A percentile compares a stretch with the other conserved stretches of the same genome.
Evolutionary conservation across 2,329 filamentous ascomycete genomes (phyloP).

Genomic region (Zymoseptoria passerinii): DNA sequence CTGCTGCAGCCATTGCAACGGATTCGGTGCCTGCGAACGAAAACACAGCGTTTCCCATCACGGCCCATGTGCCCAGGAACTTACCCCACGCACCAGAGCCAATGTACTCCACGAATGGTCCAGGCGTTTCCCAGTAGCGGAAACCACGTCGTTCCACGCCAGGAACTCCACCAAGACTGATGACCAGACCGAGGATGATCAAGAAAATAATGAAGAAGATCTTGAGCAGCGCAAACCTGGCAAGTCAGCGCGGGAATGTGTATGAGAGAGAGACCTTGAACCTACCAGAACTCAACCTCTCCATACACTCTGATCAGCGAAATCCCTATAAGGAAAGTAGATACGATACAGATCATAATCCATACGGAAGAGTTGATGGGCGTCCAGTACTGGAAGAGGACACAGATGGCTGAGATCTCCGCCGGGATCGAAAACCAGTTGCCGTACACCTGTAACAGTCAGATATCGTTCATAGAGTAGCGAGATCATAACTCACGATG

Average conservation of each 20-base stretch:
- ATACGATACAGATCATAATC: conserved; percentile 29
- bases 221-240: conserved; percentile 12
- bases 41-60: conserved; percentile 10
- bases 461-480: neutral
- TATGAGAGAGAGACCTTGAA: neutral
- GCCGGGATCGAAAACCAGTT: conserved; percentile 28
- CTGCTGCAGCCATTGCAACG: conserved; percentile 15
- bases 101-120: conserved; percentile 10
- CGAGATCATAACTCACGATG: neutral
- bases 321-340: conserved; percentile 28
- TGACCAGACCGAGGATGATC: conserved; percentile 12
- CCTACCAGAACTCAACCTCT: conserved; percentile 9
- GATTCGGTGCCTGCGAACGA: conserved; percentile 13
- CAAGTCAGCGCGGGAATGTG: neutral
- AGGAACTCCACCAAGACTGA: conserved; percentile 11
- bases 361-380: conserved; percentile 28
- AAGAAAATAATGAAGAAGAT: conserved; percentile 11
- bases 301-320: conserved; percentile 16
- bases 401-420: conserved; percentile 20
- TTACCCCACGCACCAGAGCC: conserved; percentile 14
- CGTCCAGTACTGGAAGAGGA: conserved; percentile 25
- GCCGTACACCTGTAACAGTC: conserved; percentile 16
- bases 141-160: conserved; percentile 9
- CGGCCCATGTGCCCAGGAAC: conserved; percentile 13
- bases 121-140: conserved; percentile 11